A percentile compares a stretch with the other conserved stretches of the same genome.
These are phyloP conservation scores for Fusarium keratoplasticum DNA, from an alignment of 2,329 filamentous ascomycete genomes.

Conservation along the genomic window DNA sequence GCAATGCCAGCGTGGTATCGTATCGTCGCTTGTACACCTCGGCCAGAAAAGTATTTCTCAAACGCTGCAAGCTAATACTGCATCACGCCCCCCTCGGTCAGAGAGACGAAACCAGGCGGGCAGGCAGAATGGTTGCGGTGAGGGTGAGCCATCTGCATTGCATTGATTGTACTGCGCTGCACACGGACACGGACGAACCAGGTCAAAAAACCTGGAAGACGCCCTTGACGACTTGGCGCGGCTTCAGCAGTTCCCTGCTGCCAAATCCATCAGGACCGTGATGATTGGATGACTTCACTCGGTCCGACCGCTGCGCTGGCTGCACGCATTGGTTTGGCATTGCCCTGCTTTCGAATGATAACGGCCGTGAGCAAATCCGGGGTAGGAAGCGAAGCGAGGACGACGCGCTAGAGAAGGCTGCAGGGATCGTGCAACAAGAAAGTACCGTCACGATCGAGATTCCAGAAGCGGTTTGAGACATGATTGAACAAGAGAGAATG, in stretches of 20 bases:
- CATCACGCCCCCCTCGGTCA: constrained; percentile 15
- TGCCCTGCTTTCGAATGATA: background rate
- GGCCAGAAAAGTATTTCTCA: background rate
- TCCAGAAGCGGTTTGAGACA: background rate
- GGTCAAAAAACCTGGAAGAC: background rate
- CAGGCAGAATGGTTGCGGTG: constrained; percentile 7
- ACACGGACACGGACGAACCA: constrained; percentile 22
- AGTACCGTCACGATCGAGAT: constrained; percentile 34
- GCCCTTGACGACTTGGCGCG: constrained; percentile 20
- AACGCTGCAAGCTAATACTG: constrained; percentile 1
- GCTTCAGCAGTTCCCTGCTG: constrained; percentile 30
- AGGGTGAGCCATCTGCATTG: background rate
- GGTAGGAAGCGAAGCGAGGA: constrained; percentile 13
- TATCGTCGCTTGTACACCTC: background rate
- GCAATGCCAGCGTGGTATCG: background rate
- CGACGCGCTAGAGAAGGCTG: constrained; percentile 11
- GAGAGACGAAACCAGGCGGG: constrained; percentile 11
- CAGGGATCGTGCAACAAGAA: constrained; percentile 32
- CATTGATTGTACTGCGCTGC: background rate
- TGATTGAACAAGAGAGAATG: background rate
- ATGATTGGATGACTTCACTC: constrained; percentile 47
- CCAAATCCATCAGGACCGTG: constrained; percentile 33
- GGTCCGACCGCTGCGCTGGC: constrained; percentile 12
- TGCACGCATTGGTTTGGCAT: background rate
- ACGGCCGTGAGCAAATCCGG: constrained; percentile 31